Percentiles rank a stretch among this genome's conserved stretches.
phyloP scores from a whole-genome alignment of 768 basidiomycete species.

The Rubroboletus pulcherrimus region DNA sequence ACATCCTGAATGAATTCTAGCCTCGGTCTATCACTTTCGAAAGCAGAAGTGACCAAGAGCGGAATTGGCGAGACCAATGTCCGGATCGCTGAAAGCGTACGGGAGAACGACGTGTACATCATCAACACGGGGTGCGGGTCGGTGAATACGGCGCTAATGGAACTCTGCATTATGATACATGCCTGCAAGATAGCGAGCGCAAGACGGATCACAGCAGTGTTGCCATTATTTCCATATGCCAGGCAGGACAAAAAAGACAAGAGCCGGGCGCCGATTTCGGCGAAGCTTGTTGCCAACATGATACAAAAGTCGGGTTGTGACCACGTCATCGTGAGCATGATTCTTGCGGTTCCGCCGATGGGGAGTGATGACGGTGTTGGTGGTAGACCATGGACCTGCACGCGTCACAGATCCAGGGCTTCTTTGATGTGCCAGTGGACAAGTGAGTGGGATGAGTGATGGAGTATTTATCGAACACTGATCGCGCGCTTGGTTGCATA shows the following conservation, averaged over 20 bases:
- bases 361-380: constrained; percentile 1
- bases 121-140: constrained; percentile 87
- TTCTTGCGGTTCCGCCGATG: neutral
- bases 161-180: constrained; percentile 98
- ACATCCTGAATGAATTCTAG: constrained; percentile 42
- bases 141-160: constrained; percentile 95
- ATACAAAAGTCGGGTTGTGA: constrained; percentile 89
- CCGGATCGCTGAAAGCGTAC: constrained; percentile 90
- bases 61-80: constrained; percentile 91
- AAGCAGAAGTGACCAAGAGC: constrained; percentile 82
- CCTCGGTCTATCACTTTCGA: constrained; percentile 84
- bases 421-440: constrained; percentile 99
- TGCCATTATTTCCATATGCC: constrained; percentile 95
- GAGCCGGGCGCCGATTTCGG: constrained; percentile 95
- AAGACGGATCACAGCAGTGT: constrained; percentile 95
- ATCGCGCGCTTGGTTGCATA: constrained; percentile 4
- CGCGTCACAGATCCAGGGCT: constrained; percentile 98
- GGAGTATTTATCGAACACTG: constrained; percentile 9
- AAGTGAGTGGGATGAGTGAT: constrained; percentile 62
- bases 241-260: constrained; percentile 99
- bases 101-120: constrained; percentile 98
- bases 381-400: constrained; percentile 95
- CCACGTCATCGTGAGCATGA: constrained; percentile 84
- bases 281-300: constrained; percentile 98
- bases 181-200: constrained; percentile 99